Percentiles rank a stretch among this genome's conserved stretches.
These are phyloP conservation scores for Boletus coccyginus DNA, from an alignment of 768 basidiomycete species.

Conservation along the genomic window DNA sequence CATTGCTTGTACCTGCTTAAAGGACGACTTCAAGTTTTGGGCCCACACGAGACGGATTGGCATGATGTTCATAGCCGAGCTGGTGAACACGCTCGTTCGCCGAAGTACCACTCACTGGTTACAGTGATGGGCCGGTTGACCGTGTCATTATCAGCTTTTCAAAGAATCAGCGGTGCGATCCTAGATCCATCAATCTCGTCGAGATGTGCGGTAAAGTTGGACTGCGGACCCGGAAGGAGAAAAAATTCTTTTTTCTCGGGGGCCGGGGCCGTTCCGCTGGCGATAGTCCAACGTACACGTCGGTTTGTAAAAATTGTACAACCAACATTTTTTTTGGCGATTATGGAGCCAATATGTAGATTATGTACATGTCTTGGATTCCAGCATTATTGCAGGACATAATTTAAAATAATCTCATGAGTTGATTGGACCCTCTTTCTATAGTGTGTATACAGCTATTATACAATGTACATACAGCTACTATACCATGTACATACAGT, in stretches of 20 bases:
- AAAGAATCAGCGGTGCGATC: not conserved
- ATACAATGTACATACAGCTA: no score
- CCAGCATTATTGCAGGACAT: no score
- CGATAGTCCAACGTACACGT: not conserved
- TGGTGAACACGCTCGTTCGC: not conserved
- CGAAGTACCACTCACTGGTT: not conserved
- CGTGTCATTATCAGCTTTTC: not conserved
- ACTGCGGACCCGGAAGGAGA: not conserved
- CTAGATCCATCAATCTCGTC: not conserved
- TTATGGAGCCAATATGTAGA: no score
- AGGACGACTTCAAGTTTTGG: not conserved
- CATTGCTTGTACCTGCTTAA: not conserved
- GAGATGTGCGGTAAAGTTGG: not conserved
- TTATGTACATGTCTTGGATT: no score
- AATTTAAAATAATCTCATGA: no score
- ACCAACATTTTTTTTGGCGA: no score
- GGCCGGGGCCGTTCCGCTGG: not conserved
- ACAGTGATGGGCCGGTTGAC: no score
- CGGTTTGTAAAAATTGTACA: no score
- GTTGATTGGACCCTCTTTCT: no score
- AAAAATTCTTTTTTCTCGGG: no score
- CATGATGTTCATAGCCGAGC: not conserved
- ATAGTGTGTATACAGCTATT: no score
- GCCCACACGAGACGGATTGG: not conserved
- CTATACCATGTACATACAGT: no score